Base-by-base conservation (phyloP, 169 alveolate genomes). In the Plasmodium falciparum region DNA sequence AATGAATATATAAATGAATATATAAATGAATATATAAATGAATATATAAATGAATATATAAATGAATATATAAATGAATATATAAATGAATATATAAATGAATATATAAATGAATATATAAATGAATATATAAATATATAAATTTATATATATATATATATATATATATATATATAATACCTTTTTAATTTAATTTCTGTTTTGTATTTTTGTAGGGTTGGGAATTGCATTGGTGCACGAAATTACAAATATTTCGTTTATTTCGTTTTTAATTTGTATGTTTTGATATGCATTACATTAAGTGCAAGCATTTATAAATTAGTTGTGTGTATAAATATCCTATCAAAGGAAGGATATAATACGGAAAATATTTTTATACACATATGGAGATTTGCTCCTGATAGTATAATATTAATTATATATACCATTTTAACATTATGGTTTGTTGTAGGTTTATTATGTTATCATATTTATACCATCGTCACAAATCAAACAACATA, bases 211-310 rank as follows among this genome's bases (percentile, higher is more conserved):
- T 58, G 12, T 29, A 83, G 91, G 91, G 92, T 97, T 20, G 98
- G 98, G 17, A 95, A 94, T 29, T 97, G 99, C 83, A 93, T 96
- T 4, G 99, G 98, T n/a, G 95, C 95, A 72, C 93, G 97, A 88
- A 97, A 97, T 88, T 96, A 97, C 91, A 90, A 91, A 90, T 88
- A 67, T 75, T 90, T 80, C 72, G 93, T 93, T 62, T 91, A 86
- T 92, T 89, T 85, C 45, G 92, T 94, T 88, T 74, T 93, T 20
- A 61, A 71, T 45, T 56, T 88, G 58, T 91, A 93, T 20, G 85
- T 86, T 63, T 20, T 92, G 59, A 88, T 78, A 63, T 74, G 83
- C 47, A 65, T 89, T 52, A 62, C 93, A 26, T 63, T 90, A 17
- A 59, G 90, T 5, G 73, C 90, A 5, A 76, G 92, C 66, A 74